Evolutionary conservation across 2,329 filamentous ascomycete species (phyloP).

Genomic region (Aspergillus floridensis): DNA sequence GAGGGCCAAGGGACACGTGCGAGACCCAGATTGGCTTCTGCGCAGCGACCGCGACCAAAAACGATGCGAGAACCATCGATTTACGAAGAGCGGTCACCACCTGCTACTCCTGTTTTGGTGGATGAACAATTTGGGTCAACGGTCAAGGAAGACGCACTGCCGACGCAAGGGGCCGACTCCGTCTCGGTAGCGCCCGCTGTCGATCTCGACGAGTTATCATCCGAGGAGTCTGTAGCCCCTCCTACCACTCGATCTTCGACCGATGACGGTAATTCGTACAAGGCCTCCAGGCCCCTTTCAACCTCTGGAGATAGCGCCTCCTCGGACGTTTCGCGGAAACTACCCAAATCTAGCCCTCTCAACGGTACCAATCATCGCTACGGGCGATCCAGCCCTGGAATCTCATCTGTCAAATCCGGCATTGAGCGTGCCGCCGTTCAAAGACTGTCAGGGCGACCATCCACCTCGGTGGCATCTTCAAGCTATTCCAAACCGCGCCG

Average conservation of each 20-base stretch:
- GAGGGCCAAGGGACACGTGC: slow-evolving; percentile 34
- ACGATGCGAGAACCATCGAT: slow-evolving; percentile 10
- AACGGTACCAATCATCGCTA: slow-evolving; percentile 24
- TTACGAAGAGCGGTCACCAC: slow-evolving; percentile 21
- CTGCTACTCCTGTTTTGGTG: slow-evolving; percentile 16
- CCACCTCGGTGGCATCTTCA: slow-evolving; percentile 28
- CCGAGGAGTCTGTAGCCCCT: slow-evolving; percentile 8
- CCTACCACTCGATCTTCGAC: slow-evolving; percentile 7
- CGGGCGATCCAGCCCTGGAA: slow-evolving; percentile 18
- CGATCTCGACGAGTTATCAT: slow-evolving; percentile 7
- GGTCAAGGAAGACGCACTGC: background rate
- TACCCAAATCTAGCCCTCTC: slow-evolving; percentile 25
- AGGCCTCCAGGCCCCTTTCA: slow-evolving; percentile 26
- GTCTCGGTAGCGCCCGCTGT: slow-evolving; percentile 13
- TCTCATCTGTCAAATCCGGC: slow-evolving; percentile 24
- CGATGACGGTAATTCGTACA: slow-evolving; percentile 12
- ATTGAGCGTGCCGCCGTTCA: slow-evolving; percentile 43
- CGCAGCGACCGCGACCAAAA: slow-evolving; percentile 32
- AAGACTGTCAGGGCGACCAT: slow-evolving; percentile 35
- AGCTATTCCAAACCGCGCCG: slow-evolving; percentile 31
- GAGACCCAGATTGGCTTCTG: slow-evolving; percentile 26
- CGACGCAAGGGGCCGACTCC: slow-evolving; percentile 29
- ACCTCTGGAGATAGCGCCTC: slow-evolving; percentile 28
- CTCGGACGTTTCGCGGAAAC: slow-evolving; percentile 28
- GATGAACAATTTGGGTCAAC: slow-evolving; percentile 12